A percentile compares a stretch with the other conserved stretches of the same genome.
phyloP scores from a whole-genome alignment of 148 eudicot genomes.

The Dysphania ambrosioides region DNA sequence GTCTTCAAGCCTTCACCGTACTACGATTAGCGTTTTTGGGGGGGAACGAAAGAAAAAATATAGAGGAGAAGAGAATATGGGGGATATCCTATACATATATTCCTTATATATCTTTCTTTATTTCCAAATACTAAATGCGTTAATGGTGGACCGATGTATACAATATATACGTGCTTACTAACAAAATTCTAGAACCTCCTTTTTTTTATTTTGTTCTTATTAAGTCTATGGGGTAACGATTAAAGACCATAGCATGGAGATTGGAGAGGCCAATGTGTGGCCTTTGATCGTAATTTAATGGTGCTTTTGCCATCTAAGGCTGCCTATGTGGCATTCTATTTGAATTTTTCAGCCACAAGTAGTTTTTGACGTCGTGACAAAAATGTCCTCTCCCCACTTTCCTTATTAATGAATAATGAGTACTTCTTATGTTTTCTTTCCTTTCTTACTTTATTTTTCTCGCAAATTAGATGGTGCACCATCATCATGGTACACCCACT shows the following conservation, averaged over 20 bases:
- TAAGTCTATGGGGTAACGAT: constrained; percentile 3
- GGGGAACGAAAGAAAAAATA: neutral
- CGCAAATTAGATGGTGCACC: too few species aligned
- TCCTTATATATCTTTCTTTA: neutral
- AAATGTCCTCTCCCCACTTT: neutral
- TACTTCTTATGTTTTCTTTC: too few species aligned
- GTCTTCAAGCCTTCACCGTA: neutral
- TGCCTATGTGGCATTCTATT: constrained; percentile 11
- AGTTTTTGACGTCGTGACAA: neutral
- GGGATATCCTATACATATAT: neutral
- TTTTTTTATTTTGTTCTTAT: too few species aligned
- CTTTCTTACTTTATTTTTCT: too few species aligned
- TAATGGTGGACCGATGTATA: too few species aligned
- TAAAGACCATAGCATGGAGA: too few species aligned
- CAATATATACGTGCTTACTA: too few species aligned
- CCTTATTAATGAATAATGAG: neutral
- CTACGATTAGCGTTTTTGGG: too few species aligned
- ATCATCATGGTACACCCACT: too few species aligned
- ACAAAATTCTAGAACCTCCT: too few species aligned
- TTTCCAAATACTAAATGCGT: too few species aligned
- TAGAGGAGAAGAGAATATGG: neutral
- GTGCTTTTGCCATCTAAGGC: constrained; percentile 13
- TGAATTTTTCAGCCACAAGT: neutral
- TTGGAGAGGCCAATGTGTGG: neutral
- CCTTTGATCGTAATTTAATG: neutral